A percentile compares a stretch with the other conserved stretches of the same genome.
Evolutionary conservation across 192 early-diverging fungal species (phyloP).

Genomic region (Mycoemilia scoparia): DNA sequence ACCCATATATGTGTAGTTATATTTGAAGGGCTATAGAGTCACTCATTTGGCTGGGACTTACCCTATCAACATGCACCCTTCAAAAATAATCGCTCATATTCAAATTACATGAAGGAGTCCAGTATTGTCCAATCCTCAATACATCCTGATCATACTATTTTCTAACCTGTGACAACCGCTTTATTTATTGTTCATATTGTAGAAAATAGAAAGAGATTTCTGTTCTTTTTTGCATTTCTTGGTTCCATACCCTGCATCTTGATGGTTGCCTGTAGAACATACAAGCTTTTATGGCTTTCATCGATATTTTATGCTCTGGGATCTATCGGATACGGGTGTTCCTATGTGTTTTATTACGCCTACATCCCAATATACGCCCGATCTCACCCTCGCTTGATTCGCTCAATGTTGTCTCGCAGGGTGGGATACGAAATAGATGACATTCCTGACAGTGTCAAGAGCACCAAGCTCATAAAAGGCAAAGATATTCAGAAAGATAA

Average conservation of each 20-base stretch:
- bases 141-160: too few species aligned
- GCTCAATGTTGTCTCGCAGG: slow-evolving; percentile 12
- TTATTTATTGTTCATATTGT: too few species aligned
- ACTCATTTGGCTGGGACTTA: too few species aligned
- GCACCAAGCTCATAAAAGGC: slow-evolving; percentile 1
- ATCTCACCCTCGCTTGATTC: slow-evolving; percentile 17
- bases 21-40: too few species aligned
- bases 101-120: too few species aligned
- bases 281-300: slow-evolving; percentile 15
- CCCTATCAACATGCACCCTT: too few species aligned
- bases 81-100: too few species aligned
- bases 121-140: too few species aligned
- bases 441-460: neutral
- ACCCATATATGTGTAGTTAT: too few species aligned
- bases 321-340: slow-evolving; percentile 28
- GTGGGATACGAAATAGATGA: slow-evolving; percentile 2
- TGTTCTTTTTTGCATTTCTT: slow-evolving; percentile 7
- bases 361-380: slow-evolving; percentile 28
- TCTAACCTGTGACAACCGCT: too few species aligned
- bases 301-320: slow-evolving; percentile 21
- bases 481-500: neutral
- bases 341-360: slow-evolving; percentile 32
- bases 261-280: slow-evolving; percentile 16
- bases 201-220: slow-evolving; percentile 20
- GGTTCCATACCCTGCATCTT: slow-evolving; percentile 24